Base-by-base conservation (phyloP, 305 asterid genomes). In the Fraxinus nigra region DNA sequence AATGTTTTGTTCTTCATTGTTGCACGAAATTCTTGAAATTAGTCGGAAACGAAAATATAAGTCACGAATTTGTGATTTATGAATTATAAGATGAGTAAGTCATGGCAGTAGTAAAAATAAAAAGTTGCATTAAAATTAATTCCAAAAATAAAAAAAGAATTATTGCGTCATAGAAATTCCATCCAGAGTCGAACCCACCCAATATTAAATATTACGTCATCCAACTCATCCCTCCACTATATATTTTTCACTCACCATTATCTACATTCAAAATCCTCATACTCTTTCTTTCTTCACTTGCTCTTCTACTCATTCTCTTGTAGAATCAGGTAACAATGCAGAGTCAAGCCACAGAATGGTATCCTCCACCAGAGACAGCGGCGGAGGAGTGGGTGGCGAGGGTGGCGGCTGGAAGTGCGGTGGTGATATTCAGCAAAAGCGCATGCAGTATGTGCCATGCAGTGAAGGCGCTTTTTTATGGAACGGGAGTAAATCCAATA, bases 361-460 rank as follows among this genome's bases (percentile, higher is more conserved):
- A 11, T 46, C 16, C 54, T 46, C 16, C 54, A 46, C 54, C 18
- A 7, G 54, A 46, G 54, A 46, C 16, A 43, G 51, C 51, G 54
- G 54, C 16, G 54, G 54, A 8, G 22, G 22, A 51, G 22, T 14
- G 22, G 61, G 61, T 48, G 54, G 67, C 30, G 76, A 54, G 54
- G 35, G 38, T 83, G 35, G 85, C 85, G 10, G 79, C 82, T 13
- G 80, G 80, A 69, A 83, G 77, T 30, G 84, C 84, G 26, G 80
- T 81, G 72, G 84, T 81, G 77, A 77, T 76, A 65, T 76, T 81
- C 70, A 83, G 85, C 82, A 32, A 35, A 11, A 83, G 82, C 61
- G 79, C 79, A 13, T 83, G 86, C 34, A 74, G 78, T 51, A 83
- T 83, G 83, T 73, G 80, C 43, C 86, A 59, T 32, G 80, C 83